Evolutionary conservation across 352 stramenopile genomes (phyloP), one percentile per base, ranked within the genome.

Genomic region (Phytopythium oedochilum): DNA sequence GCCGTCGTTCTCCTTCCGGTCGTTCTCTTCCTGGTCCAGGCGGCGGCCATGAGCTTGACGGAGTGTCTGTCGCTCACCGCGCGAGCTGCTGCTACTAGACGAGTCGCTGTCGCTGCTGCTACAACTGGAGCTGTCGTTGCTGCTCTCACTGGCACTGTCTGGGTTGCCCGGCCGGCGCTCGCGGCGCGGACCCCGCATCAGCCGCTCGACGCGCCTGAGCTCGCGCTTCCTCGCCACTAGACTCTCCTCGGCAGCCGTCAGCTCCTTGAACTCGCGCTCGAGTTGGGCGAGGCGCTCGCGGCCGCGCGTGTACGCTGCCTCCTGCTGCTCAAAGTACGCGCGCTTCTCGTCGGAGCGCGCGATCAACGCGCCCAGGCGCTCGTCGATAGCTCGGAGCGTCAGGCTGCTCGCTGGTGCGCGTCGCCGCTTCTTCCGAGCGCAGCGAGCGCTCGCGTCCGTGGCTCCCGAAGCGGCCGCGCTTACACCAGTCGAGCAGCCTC

Each of bases 171-270:
- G 40, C 8, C 42, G 53, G 28, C 25, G 46, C 17, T 67, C 59
- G 2, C n/a, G 29, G 39, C 51, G 60, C n/a, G 45, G 54, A 15
- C 61, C 58, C 23, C 49, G 59, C 25, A 86, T 26, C 56, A 75
- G 55, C 17, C 65, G 60, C 40, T 68, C 62, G 18, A 85, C 59
- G 3, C 64, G 61, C 20, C 71, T 54, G 31, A 57, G 54, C 55
- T 79, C 65, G 8, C 72, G 68, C 25, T 68, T 60, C 12, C 61
- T 65, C 12, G 60, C 54, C 17, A 75, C 65, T 40, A 69, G 77
- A 40, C 80, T 55, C 48, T 86, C 66, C 38, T 75, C 53, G 18
- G 61, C 60, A 0, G 46, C 43, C 40, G 81, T 64, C 36, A 88
- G 65, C 20, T 51, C 53, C 9, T 65, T 70, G 53, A 81, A 59